These are phyloP conservation scores for Alopecurus myosuroides DNA, from an alignment of 176 grass and related monocot genomes.

Conservation along the genomic window DNA sequence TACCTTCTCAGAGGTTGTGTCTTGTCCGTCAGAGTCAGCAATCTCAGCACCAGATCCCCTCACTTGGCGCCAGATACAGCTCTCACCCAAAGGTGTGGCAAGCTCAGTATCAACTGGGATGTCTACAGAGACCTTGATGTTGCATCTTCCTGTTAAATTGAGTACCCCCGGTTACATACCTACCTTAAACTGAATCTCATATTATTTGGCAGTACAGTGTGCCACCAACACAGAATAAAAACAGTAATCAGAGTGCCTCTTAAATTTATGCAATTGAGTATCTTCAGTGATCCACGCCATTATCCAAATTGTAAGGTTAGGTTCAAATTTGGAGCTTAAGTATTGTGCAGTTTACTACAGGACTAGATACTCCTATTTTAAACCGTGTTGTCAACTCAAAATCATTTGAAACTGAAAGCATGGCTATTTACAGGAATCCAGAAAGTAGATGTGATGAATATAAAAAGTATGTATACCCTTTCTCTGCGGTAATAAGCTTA, in stretches of 20 bases:
- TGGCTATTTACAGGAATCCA: not conserved
- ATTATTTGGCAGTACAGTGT: not conserved
- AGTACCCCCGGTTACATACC: not conserved
- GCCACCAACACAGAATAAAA: not conserved
- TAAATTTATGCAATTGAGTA: not conserved
- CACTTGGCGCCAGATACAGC: conserved; percentile 65
- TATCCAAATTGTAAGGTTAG: not conserved
- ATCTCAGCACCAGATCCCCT: conserved; percentile 82
- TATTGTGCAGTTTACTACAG: not conserved
- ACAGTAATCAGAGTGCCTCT: not conserved
- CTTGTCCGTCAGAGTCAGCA: conserved; percentile 33
- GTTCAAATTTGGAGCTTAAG: not conserved
- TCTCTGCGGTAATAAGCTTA: not conserved
- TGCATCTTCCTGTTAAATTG: conserved; percentile 62
- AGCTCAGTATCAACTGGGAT: conserved; percentile 79
- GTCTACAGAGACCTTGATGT: conserved; percentile 55
- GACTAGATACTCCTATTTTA: not conserved
- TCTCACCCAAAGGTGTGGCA: conserved; percentile 49
- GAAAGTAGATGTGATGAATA: not conserved
- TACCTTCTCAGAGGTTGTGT: conserved; percentile 51
- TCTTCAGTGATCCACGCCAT: not conserved
- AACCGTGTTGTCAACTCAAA: not conserved
- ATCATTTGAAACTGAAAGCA: not conserved
- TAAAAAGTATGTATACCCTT: not conserved
- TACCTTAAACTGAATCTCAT: conserved; percentile 7